Conservation (phyloP, 306 rosid species). For the Bauhinia variegata region DNA sequence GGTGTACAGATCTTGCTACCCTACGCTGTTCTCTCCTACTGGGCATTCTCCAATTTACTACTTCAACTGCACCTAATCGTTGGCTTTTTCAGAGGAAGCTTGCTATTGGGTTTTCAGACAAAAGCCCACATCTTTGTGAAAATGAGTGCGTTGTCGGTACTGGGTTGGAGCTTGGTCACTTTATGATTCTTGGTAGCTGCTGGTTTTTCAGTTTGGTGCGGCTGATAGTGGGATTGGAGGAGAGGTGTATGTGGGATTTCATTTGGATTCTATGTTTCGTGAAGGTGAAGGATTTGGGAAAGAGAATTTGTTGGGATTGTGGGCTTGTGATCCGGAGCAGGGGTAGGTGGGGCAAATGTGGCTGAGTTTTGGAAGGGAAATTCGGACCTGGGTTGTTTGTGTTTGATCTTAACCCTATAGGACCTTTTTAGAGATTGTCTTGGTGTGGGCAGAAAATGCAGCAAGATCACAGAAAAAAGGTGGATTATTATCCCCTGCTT, state of each 20-base stretch:
- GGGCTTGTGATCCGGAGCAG: slow-evolving; percentile 87
- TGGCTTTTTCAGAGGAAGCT: slow-evolving; percentile 26
- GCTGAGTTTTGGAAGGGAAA: slow-evolving; percentile 44
- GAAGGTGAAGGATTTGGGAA: slow-evolving; percentile 58
- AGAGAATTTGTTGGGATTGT: slow-evolving; percentile 65
- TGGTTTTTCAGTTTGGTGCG: slow-evolving; percentile 37
- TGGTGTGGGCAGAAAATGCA: slow-evolving; percentile 72
- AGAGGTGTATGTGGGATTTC: slow-evolving; percentile 86
- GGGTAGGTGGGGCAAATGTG: slow-evolving; percentile 97
- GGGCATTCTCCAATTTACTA: slow-evolving; percentile 23
- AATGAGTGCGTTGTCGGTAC: slow-evolving; percentile 44
- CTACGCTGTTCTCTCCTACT: slow-evolving; percentile 42
- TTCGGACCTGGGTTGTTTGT: slow-evolving; percentile 36
- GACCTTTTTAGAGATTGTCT: slow-evolving; percentile 42
- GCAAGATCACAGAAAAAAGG: slow-evolving; percentile 90
- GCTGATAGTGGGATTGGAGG: slow-evolving; percentile 45
- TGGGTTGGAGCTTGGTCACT: slow-evolving; percentile 52
- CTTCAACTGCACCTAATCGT: slow-evolving; percentile 31
- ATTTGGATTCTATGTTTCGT: slow-evolving; percentile 67
- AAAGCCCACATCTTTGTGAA: slow-evolving; percentile 33
- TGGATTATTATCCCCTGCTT: slow-evolving; percentile 38
- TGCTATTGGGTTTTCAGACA: slow-evolving; percentile 19
- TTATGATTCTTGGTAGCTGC: slow-evolving; percentile 57
- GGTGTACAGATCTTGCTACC: slow-evolving; percentile 78
- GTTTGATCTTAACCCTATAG: slow-evolving; percentile 53